Percentiles rank a stretch among this genome's conserved stretches.
Evolutionary conservation across 805 yeast genomes (phyloP).

Genomic region (Saturnispora bothae): DNA sequence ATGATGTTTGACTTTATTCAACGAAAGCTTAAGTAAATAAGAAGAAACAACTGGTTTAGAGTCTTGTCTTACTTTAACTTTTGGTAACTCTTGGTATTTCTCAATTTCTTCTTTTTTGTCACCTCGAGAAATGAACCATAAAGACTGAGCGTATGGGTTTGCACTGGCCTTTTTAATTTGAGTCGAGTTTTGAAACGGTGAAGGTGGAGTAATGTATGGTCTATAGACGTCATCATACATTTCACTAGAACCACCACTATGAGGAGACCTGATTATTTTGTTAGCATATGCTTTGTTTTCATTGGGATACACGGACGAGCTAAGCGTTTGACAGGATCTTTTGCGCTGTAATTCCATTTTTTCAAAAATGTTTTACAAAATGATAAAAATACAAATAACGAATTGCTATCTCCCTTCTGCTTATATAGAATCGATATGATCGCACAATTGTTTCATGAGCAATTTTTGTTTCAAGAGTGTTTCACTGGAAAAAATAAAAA

Average conservation of each 20-base stretch:
- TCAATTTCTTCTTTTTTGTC: conserved; percentile 27
- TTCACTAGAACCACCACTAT: background rate
- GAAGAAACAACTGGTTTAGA: background rate
- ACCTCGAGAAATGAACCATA: conserved; percentile 31
- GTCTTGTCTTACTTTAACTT: background rate
- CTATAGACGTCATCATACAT: conserved; percentile 10
- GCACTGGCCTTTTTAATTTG: background rate
- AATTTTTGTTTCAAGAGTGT: background rate
- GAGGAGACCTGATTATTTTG: background rate
- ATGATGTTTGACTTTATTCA: background rate
- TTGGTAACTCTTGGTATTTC: background rate
- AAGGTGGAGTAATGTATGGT: conserved; percentile 13
- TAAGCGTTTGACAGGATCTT: background rate
- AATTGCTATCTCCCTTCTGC: too few species aligned
- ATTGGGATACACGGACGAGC: background rate
- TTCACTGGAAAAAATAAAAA: too few species aligned
- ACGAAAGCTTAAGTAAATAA: background rate
- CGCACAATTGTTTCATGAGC: conserved; percentile 5
- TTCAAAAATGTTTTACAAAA: too few species aligned
- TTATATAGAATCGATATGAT: background rate
- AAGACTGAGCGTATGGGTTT: conserved; percentile 35
- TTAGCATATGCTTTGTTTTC: background rate
- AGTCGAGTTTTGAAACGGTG: conserved; percentile 11
- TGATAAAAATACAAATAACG: too few species aligned
- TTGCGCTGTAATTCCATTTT: background rate